Base-by-base conservation (phyloP, 164 flowering plant species). In the Sextonia rubra region DNA sequence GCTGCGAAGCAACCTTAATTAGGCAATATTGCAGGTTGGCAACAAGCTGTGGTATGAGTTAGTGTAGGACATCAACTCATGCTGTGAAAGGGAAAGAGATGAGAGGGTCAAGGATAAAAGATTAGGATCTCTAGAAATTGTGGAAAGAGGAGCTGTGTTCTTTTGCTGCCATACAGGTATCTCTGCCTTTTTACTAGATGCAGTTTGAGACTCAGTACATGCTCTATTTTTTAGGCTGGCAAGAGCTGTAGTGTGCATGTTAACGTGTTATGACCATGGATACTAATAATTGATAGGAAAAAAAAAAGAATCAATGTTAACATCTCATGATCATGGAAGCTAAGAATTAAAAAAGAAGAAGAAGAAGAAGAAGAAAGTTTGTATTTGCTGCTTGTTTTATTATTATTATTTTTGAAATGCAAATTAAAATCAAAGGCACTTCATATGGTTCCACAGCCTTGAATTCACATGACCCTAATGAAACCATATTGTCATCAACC, bases 131-230 rank as follows among this genome's bases (percentile, higher is more conserved):
- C 83, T 71, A 71, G 79, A 55, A 71, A 26, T 32, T 83, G 88
- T 60, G 80, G 74, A 58, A 72, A 66, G 77, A 55, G 47, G 91
- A 85, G 76, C 67, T 88, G 11, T 69, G 90, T 90, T 74, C 44
- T 90, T 82, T 52, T 90, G 64, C 75, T 89, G 72, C 91, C 91
- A 24, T 89, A 91, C 75, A 81, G 89, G 80, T 91, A 89, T 55
- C 80, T 86, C 24, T 88, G 90, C 69, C 75, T 89, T 26, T 89
- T 91, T 65, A 74, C 80, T 0, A 68, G 56, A 0, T 88, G 93
- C 72, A 91, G 83, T 17, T 79, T 87, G 23, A 60, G 78, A 1
- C 69, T 82, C n/a, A 80, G 76, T 58, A 76, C 81, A 27, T 89
- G 91, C 77, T 91, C 94, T 47, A 68, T 89, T 47, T 89, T 91